These are phyloP conservation scores for Spathaspora boniae DNA, from an alignment of 805 yeast species.

Conservation along the genomic window DNA sequence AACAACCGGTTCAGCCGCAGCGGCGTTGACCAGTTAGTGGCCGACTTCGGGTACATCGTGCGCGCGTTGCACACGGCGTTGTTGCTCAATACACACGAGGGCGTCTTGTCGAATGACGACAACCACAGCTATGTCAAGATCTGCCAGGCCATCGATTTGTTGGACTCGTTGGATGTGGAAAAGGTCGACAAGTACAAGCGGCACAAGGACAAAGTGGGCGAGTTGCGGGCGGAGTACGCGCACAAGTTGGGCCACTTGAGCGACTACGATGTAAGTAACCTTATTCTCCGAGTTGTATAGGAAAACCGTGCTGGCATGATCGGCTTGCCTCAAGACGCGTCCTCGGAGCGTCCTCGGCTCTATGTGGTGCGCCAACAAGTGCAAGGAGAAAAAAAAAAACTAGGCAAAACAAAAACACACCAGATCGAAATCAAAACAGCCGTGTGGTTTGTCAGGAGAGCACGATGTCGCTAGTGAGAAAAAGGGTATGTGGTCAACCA, in stretches of 20 bases:
- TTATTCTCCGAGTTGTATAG: constrained; percentile 23
- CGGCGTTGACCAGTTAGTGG: constrained; percentile 31
- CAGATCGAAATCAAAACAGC: no score
- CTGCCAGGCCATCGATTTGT: constrained; percentile 26
- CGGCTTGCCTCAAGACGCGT: no score
- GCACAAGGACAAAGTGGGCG: constrained; percentile 12
- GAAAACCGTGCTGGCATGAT: no score
- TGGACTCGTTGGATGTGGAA: constrained; percentile 21
- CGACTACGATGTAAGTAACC: constrained; percentile 21
- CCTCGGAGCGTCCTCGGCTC: background rate
- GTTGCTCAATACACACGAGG: constrained; percentile 5
- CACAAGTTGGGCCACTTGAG: constrained; percentile 15
- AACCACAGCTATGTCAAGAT: constrained; percentile 24
- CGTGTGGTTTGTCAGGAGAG: background rate
- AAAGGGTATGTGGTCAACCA: constrained; percentile 25
- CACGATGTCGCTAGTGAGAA: constrained; percentile 23
- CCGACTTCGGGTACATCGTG: constrained; percentile 24
- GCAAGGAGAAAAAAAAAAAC: background rate
- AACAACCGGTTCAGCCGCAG: constrained; percentile 32
- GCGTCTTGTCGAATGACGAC: constrained; percentile 16
- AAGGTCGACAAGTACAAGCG: constrained; percentile 17
- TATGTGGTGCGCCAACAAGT: background rate
- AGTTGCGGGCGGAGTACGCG: constrained; percentile 13
- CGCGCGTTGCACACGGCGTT: constrained; percentile 13
- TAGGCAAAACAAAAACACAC: background rate